A percentile compares a stretch with the other conserved stretches of the same genome.
These are phyloP conservation scores for Ophiocordyceps camponoti-floridani DNA, from an alignment of 2,329 filamentous ascomycete species.

Conservation along the genomic window DNA sequence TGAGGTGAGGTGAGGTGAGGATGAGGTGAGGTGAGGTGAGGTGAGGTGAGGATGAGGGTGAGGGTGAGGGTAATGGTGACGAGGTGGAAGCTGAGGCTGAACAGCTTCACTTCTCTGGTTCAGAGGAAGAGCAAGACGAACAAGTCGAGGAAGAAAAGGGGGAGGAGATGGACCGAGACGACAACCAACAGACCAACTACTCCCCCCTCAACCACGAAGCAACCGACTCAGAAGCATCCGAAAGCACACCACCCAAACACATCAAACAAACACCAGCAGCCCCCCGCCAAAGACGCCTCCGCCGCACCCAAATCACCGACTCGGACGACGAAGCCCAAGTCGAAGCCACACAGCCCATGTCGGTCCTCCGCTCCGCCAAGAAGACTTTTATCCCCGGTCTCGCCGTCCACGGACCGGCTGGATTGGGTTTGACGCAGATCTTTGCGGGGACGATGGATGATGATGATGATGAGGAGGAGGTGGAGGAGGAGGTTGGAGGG, in stretches of 20 bases:
- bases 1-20: conserved; percentile 20
- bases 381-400: conserved; percentile 55
- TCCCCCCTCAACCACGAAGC: no score
- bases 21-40: conserved; percentile 4
- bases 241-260: conserved; percentile 5
- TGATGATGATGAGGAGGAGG: background rate
- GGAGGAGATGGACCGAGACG: background rate
- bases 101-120: no score
- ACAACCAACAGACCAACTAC: background rate
- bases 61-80: background rate
- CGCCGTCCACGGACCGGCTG: conserved; percentile 39
- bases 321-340: conserved; percentile 39
- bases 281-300: conserved; percentile 27
- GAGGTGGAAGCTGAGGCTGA: background rate
- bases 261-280: conserved; percentile 20
- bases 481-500: background rate
- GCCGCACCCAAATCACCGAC: conserved; percentile 29
- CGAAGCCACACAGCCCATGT: conserved; percentile 37
- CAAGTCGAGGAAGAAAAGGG: background rate
- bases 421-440: conserved; percentile 69
- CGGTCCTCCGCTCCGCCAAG: conserved; percentile 48
- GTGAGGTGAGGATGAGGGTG: background rate
- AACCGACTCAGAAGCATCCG: no score
- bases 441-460: conserved; percentile 69
- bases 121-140: background rate